phyloP scores from a whole-genome alignment of 2,329 filamentous ascomycete species.

The Venturiaceae sp. region DNA sequence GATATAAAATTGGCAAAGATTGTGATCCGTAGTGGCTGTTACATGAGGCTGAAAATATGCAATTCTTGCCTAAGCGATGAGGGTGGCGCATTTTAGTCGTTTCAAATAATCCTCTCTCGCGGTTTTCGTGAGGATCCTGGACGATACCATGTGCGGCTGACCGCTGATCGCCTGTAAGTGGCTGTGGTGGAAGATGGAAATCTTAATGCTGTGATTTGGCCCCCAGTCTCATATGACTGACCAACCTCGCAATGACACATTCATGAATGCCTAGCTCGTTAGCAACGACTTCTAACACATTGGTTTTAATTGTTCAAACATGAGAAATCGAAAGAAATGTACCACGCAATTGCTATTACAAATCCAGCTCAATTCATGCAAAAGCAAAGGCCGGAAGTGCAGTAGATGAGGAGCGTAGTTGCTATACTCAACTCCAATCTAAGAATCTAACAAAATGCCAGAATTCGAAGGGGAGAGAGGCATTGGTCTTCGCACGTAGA shows the following conservation, averaged over 20 bases:
- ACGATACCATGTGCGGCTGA: background rate
- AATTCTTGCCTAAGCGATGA: background rate
- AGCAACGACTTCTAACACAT: background rate
- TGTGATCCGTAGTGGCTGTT: background rate
- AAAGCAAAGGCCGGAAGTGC: background rate
- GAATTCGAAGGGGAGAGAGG: background rate
- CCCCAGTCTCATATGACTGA: too few species aligned
- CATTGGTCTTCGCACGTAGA: conserved; percentile 1
- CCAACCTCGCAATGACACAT: too few species aligned
- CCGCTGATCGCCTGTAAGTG: too few species aligned
- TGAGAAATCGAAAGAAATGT: background rate
- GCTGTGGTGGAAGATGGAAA: too few species aligned
- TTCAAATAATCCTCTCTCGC: too few species aligned
- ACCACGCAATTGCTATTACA: background rate
- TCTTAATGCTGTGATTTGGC: too few species aligned
- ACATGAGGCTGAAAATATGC: background rate
- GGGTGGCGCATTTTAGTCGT: background rate
- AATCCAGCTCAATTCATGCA: background rate
- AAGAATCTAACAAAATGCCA: background rate
- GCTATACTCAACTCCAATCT: background rate
- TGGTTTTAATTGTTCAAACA: background rate
- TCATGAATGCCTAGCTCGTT: background rate
- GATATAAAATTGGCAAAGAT: background rate
- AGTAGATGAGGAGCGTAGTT: background rate
- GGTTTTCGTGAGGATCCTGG: background rate